phyloP scores from a whole-genome alignment of 2,329 filamentous ascomycete species.

The Pseudocercospora vitis region DNA sequence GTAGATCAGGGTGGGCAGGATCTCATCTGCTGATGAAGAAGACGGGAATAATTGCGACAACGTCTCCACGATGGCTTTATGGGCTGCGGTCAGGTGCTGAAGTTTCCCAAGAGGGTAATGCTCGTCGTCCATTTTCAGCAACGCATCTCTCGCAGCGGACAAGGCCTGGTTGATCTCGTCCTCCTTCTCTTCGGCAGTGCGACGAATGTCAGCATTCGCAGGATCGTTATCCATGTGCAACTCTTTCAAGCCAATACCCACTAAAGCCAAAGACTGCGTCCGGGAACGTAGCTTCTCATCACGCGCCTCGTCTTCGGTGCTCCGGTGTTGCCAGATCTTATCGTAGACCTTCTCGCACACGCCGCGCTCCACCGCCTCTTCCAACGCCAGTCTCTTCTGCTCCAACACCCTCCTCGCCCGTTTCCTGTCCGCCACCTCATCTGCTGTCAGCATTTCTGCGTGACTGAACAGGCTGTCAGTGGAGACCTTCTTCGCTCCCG shows the following conservation, averaged over 20 bases:
- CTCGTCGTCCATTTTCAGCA: slow-evolving; percentile 81
- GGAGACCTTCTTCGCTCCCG: slow-evolving; percentile 39
- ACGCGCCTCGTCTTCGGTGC: slow-evolving; percentile 87
- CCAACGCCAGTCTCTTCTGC: slow-evolving; percentile 70
- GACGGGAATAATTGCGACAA: slow-evolving; percentile 65
- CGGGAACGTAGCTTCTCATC: slow-evolving; percentile 94
- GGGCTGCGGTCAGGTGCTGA: slow-evolving; percentile 80
- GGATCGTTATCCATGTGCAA: slow-evolving; percentile 73
- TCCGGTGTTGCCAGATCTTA: slow-evolving; percentile 86
- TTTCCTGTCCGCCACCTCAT: slow-evolving; percentile 79
- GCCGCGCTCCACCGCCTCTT: slow-evolving; percentile 87
- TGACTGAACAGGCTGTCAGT: slow-evolving; percentile 39
- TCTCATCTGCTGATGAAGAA: slow-evolving; percentile 90
- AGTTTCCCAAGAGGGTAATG: slow-evolving; percentile 89
- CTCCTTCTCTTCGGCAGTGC: slow-evolving; percentile 54
- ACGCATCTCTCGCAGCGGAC: slow-evolving; percentile 63
- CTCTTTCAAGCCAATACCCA: slow-evolving; percentile 85
- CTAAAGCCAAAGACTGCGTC: slow-evolving; percentile 83
- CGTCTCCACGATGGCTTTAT: slow-evolving; percentile 93
- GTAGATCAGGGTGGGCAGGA: slow-evolving; percentile 95
- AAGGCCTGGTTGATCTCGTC: slow-evolving; percentile 73
- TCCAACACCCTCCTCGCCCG: slow-evolving; percentile 76
- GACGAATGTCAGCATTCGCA: slow-evolving; percentile 55
- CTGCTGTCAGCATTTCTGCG: slow-evolving; percentile 76
- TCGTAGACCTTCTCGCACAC: slow-evolving; percentile 60